These are phyloP conservation scores for Fusarium udum DNA, from an alignment of 2,329 filamentous ascomycete species.

Conservation along the genomic window DNA sequence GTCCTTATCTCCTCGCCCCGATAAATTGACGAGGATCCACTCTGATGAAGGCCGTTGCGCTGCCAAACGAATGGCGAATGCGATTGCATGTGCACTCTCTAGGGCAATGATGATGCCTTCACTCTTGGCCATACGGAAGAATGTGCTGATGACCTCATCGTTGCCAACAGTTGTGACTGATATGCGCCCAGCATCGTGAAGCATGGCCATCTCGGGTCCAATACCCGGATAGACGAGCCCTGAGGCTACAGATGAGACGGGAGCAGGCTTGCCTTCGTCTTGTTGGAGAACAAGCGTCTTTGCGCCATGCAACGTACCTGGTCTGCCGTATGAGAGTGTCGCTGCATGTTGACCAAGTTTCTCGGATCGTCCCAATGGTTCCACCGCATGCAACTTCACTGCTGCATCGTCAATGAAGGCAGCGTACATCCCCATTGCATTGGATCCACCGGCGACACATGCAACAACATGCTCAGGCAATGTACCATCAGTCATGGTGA, in stretches of 20 bases:
- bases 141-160: neutral
- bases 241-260: neutral
- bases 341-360: slow-evolving; percentile 1
- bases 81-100: slow-evolving; percentile 4
- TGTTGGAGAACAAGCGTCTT: slow-evolving; percentile 7
- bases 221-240: neutral
- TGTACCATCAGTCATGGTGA: neutral
- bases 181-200: neutral
- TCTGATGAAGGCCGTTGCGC: neutral
- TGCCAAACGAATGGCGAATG: neutral
- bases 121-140: neutral
- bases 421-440: slow-evolving; percentile 4
- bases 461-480: slow-evolving; percentile 1
- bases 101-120: slow-evolving; percentile 7
- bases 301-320: slow-evolving; percentile 5
- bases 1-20: slow-evolving; percentile 6
- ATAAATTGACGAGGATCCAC: neutral
- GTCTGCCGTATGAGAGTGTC: neutral
- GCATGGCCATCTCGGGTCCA: slow-evolving; percentile 4
- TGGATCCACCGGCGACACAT: slow-evolving; percentile 11
- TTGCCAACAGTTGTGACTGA: neutral
- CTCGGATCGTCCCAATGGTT: neutral
- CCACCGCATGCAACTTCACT: neutral
- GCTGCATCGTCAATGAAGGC: neutral
- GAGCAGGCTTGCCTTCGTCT: neutral